These are phyloP conservation scores for Amorphotheca resinae DNA, from an alignment of 495 filamentous ascomycete genomes.

Conservation along the genomic window DNA sequence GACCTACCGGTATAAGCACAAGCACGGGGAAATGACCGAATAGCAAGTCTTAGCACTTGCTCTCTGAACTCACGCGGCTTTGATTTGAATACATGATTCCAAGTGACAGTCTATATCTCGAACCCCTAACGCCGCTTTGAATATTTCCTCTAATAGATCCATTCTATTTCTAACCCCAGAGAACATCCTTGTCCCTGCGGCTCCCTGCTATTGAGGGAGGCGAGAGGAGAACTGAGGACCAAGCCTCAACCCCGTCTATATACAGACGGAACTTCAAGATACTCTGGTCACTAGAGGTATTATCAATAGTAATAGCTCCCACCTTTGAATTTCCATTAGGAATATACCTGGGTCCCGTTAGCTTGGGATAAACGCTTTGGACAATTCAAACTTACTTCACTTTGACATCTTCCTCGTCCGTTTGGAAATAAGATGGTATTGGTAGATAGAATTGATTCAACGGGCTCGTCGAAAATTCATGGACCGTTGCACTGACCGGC, in stretches of 20 bases:
- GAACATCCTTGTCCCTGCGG: constrained; percentile 28
- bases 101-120: too few species aligned
- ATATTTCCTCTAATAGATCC: too few species aligned
- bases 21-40: too few species aligned
- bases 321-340: constrained; percentile 86
- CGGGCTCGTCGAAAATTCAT: constrained; percentile 83
- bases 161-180: constrained; percentile 20
- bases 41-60: too few species aligned
- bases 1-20: too few species aligned
- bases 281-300: constrained; percentile 43
- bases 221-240: constrained; percentile 52
- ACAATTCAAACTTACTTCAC: constrained; percentile 47
- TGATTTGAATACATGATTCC: too few species aligned
- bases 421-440: constrained; percentile 66
- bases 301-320: constrained; percentile 73
- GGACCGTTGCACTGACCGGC: constrained; percentile 48
- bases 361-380: background rate
- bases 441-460: constrained; percentile 89
- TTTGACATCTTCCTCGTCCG: constrained; percentile 61
- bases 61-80: too few species aligned
- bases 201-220: constrained; percentile 30
- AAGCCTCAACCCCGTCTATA: constrained; percentile 65
- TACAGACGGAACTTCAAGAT: constrained; percentile 72
- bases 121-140: too few species aligned
- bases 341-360: constrained; percentile 44